phyloP scores from a whole-genome alignment of 2,329 filamentous ascomycete genomes.

The Epichloe scottii region DNA sequence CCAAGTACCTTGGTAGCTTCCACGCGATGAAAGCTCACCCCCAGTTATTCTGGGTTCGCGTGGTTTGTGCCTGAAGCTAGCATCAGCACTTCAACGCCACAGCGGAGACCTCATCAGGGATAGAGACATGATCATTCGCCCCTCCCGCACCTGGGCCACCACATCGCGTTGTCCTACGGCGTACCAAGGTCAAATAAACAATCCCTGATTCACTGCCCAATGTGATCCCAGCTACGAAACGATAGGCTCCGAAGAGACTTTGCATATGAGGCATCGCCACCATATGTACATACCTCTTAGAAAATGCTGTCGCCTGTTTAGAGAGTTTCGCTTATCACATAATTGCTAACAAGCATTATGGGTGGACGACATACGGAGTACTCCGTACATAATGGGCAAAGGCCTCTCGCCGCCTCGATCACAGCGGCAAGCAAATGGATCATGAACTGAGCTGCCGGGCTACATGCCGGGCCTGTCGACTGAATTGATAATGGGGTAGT shows the following conservation, averaged over 20 bases:
- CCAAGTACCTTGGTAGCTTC: neutral
- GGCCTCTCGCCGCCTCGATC: neutral
- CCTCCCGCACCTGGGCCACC: neutral
- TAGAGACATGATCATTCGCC: neutral
- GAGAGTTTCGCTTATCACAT: too few species aligned
- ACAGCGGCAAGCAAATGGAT: neutral
- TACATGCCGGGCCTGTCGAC: neutral
- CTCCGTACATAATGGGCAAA: neutral
- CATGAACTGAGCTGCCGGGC: neutral
- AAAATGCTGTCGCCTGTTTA: too few species aligned
- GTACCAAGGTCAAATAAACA: too few species aligned
- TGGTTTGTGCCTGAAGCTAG: slow-evolving; percentile 4
- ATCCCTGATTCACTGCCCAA: too few species aligned
- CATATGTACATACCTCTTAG: too few species aligned
- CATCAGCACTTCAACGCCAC: neutral
- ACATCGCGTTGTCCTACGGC: neutral
- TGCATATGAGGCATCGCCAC: too few species aligned
- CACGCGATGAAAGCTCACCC: neutral
- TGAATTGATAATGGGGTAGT: neutral
- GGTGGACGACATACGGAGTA: too few species aligned
- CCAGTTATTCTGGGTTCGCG: neutral
- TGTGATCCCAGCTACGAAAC: too few species aligned
- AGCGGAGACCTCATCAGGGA: neutral
- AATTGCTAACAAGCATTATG: too few species aligned
- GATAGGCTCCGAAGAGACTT: too few species aligned